Evolutionary conservation across 257 asterid genomes (phyloP).

Genomic region (Rehmannia glutinosa): DNA sequence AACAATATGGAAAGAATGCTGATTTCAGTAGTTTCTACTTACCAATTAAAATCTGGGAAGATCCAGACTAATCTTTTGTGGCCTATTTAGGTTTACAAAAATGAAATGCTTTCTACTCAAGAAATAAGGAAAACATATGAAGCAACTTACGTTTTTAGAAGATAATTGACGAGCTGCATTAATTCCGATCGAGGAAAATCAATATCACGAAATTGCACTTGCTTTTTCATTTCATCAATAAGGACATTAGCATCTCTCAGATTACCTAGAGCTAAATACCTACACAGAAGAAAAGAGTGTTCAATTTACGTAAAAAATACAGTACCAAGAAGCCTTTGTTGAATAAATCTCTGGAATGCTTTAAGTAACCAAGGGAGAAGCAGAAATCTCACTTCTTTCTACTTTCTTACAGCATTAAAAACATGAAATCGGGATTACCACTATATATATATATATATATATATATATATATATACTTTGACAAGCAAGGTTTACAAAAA

Average conservation of each 20-base stretch:
- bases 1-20: conserved; percentile 16
- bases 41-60: background rate
- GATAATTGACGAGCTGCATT: conserved; percentile 70
- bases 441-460: too few species aligned
- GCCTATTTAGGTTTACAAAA: background rate
- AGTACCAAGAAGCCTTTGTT: background rate
- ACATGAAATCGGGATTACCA: background rate
- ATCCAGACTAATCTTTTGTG: background rate
- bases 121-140: background rate
- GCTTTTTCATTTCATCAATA: conserved; percentile 72
- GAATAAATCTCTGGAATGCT: background rate
- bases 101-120: background rate
- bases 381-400: background rate
- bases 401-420: background rate
- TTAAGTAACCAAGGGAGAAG: conserved; percentile 15
- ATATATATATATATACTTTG: background rate
- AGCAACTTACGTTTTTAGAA: conserved; percentile 66
- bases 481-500: background rate
- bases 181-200: conserved; percentile 75
- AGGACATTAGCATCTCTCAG: conserved; percentile 89
- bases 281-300: conserved; percentile 11
- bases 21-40: background rate
- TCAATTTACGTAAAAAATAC: background rate
- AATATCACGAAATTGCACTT: conserved; percentile 49
- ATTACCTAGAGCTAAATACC: conserved; percentile 90